Conservation (phyloP, 2,329 filamentous ascomycete species). For the Alternaria gansuensis region DNA sequence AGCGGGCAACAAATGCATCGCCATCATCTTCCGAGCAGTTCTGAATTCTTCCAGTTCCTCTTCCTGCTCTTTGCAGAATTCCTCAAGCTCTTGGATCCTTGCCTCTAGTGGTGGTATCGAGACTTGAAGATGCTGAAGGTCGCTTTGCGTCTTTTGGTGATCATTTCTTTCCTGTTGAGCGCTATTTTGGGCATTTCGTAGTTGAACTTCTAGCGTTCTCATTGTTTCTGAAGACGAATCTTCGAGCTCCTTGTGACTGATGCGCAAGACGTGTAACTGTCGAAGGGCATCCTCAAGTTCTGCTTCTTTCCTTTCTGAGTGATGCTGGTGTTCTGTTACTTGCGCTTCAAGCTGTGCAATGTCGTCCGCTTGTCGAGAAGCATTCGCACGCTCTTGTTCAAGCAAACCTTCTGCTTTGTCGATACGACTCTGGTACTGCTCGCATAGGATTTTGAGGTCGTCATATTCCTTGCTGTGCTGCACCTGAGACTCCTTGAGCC, state of each 20-base stretch:
- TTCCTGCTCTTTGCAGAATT: constrained; percentile 42
- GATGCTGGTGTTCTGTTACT: constrained; percentile 28
- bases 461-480: constrained; percentile 23
- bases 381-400: constrained; percentile 30
- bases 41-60: constrained; percentile 41
- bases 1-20: constrained; percentile 34
- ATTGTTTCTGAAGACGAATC: constrained; percentile 31
- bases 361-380: constrained; percentile 29
- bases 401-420: constrained; percentile 36
- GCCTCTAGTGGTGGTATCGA: constrained; percentile 32
- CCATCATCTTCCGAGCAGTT: constrained; percentile 37
- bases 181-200: constrained; percentile 26
- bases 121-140: constrained; percentile 29
- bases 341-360: constrained; percentile 35
- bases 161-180: constrained; percentile 15
- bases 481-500: constrained; percentile 20
- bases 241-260: constrained; percentile 30
- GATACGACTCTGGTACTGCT: constrained; percentile 45
- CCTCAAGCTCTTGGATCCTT: constrained; percentile 38
- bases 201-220: constrained; percentile 29
- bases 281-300: constrained; percentile 27
- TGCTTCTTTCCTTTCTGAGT: constrained; percentile 30
- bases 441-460: constrained; percentile 34
- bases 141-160: constrained; percentile 27
- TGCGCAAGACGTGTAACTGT: constrained; percentile 32